Base-by-base conservation (phyloP, 179 eudicot species). In the Beta corolliflora region DNA sequence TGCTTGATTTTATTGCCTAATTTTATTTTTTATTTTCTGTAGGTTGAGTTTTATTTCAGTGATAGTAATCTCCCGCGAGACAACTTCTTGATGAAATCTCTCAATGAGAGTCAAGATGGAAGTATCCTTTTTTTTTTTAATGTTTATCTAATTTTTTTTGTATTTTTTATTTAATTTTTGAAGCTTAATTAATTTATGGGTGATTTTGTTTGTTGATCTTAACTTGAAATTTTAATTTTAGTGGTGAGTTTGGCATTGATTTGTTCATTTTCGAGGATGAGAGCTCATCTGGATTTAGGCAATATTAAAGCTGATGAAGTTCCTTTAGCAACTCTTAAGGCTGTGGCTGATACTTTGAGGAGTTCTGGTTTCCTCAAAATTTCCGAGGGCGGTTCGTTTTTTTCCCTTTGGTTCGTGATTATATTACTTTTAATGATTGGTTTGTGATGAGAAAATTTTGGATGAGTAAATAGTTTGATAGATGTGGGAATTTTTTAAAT, bases 1-100 rank as follows among this genome's bases (percentile, higher is more conserved):
- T 68, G 14, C 1, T 79, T 50, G 18, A n/a, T 52, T 63, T 36
- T 9, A 18, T 71, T 50, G 59, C 8, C 41, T 0, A 59, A 10
- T 59, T 9, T 58, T 55, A 70, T n/a, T n/a, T 64, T 58, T 23
- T 0, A 55, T 13, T 18, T 75, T 48, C 0, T 75, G 53, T 89
- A 96, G 99, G 97, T 96, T 53, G 99, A 96, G 88, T 96, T 96
- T 79, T 96, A 96, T 76, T 94, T 96, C 85, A 87, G 99, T 81
- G 99, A 96, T 77, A 96, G 99, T 81, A 96, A 96, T 83, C 96
- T 96, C 59, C 98, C 99, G 0, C 85, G 90, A 54, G 99, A 96
- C 72, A 85, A 79, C 18, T 96, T 96, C 74, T 87, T 95, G 64
- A 84, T 15, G 81, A 84, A 89, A 53, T 81, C 97, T 6, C 83